A percentile compares a stretch with the other conserved stretches of the same genome.
These are phyloP conservation scores for Agaricus blazei DNA, from an alignment of 768 basidiomycete genomes.

Conservation along the genomic window DNA sequence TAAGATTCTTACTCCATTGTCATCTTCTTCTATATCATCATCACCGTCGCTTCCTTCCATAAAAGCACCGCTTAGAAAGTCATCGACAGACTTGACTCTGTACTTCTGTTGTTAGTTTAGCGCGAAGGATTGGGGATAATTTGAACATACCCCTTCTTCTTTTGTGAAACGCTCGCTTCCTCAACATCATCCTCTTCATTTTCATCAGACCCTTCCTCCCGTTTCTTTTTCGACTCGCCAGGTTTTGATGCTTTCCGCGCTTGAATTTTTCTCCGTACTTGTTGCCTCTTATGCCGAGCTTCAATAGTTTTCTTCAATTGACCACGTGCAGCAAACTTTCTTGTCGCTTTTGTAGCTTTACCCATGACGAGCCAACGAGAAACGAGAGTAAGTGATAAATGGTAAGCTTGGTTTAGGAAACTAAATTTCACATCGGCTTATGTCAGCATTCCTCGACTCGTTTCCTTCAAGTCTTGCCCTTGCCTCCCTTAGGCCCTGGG, in stretches of 20 bases:
- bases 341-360: slow-evolving; percentile 68
- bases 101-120: background rate
- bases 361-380: slow-evolving; percentile 25
- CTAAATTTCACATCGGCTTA: too few relatives aligned
- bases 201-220: slow-evolving; percentile 28
- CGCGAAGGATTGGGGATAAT: too few relatives aligned
- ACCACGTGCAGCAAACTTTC: slow-evolving; percentile 86
- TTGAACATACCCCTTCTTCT: slow-evolving; percentile 1
- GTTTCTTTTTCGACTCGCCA: slow-evolving; percentile 22
- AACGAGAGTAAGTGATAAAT: too few relatives aligned
- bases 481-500: background rate
- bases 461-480: too few relatives aligned
- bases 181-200: slow-evolving; percentile 26
- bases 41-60: slow-evolving; percentile 52
- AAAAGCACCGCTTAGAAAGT: slow-evolving; percentile 67
- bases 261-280: slow-evolving; percentile 67
- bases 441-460: too few relatives aligned
- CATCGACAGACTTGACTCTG: slow-evolving; percentile 66
- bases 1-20: slow-evolving; percentile 15
- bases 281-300: slow-evolving; percentile 75
- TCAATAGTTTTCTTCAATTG: slow-evolving; percentile 85
- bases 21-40: slow-evolving; percentile 35
- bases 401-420: too few relatives aligned
- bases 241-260: slow-evolving; percentile 38
- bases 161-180: background rate